These are phyloP conservation scores for Trifolium subterraneum DNA, from an alignment of 306 rosid species.

Conservation along the genomic window DNA sequence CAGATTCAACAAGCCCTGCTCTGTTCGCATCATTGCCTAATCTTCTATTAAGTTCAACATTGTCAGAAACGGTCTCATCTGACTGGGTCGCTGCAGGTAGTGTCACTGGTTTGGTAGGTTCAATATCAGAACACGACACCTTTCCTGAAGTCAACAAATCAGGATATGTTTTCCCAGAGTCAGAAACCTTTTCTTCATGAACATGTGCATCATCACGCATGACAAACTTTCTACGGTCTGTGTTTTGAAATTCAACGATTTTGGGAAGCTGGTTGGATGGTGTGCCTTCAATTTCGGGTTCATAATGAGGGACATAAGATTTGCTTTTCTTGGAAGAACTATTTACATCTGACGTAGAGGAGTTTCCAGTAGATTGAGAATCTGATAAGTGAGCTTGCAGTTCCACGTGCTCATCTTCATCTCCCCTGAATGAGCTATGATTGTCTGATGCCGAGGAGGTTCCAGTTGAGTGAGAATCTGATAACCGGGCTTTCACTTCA, in stretches of 20 bases:
- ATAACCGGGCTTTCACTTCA: conserved; percentile 41
- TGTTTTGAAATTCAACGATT: conserved; percentile 46
- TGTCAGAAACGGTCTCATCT: conserved; percentile 49
- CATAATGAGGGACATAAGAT: conserved; percentile 53
- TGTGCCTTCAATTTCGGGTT: conserved; percentile 45
- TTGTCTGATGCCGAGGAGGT: conserved; percentile 46
- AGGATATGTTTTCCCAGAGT: conserved; percentile 43
- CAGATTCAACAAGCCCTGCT: conserved; percentile 44
- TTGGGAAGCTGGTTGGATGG: conserved; percentile 44
- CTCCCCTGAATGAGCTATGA: conserved; percentile 44
- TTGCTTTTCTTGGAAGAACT: conserved; percentile 55
- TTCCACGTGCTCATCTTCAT: conserved; percentile 46
- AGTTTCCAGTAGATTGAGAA: conserved; percentile 68
- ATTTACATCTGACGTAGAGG: conserved; percentile 62
- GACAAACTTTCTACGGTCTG: conserved; percentile 42
- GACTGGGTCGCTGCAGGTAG: conserved; percentile 47
- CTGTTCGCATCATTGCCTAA: conserved; percentile 48
- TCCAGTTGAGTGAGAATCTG: conserved; percentile 51
- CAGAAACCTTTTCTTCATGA: conserved; percentile 53
- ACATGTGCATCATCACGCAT: conserved; percentile 43
- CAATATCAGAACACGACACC: conserved; percentile 46
- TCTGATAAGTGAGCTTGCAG: conserved; percentile 62
- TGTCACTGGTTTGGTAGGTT: conserved; percentile 42
- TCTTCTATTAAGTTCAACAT: conserved; percentile 43
- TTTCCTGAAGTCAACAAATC: conserved; percentile 47